phyloP scores from a whole-genome alignment of 83 land plant species.

The Thuja plicata region DNA sequence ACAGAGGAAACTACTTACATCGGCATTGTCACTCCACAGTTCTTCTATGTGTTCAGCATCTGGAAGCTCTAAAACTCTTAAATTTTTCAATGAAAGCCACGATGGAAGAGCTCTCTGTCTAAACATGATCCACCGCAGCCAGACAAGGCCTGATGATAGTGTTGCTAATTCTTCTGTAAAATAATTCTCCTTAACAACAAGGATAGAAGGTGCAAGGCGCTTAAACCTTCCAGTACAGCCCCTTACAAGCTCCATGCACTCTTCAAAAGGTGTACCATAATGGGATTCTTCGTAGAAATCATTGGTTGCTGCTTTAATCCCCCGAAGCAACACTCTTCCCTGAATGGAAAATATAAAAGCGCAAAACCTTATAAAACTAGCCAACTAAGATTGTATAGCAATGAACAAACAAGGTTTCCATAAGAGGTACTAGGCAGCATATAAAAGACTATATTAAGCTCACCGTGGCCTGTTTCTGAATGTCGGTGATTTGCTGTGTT shows the following conservation, averaged over 20 bases:
- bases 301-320: neutral
- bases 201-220: neutral
- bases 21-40: neutral
- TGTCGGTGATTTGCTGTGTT: neutral
- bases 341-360: neutral
- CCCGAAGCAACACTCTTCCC: neutral
- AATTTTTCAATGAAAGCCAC: slow-evolving; percentile 7
- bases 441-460: neutral
- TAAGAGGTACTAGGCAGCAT: too few relatives aligned
- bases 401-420: neutral
- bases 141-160: neutral
- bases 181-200: neutral
- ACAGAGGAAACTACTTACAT: neutral
- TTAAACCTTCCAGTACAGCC: neutral
- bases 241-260: neutral
- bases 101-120: neutral
- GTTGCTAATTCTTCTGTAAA: neutral
- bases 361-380: neutral
- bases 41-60: neutral
- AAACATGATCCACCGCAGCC: neutral
- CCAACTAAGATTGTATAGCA: neutral
- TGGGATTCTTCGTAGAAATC: neutral
- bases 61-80: neutral
- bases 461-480: neutral
- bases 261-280: neutral